Base-by-base conservation (phyloP, 108 stramenopile species). In the Cyclostephanos tholiformis region DNA sequence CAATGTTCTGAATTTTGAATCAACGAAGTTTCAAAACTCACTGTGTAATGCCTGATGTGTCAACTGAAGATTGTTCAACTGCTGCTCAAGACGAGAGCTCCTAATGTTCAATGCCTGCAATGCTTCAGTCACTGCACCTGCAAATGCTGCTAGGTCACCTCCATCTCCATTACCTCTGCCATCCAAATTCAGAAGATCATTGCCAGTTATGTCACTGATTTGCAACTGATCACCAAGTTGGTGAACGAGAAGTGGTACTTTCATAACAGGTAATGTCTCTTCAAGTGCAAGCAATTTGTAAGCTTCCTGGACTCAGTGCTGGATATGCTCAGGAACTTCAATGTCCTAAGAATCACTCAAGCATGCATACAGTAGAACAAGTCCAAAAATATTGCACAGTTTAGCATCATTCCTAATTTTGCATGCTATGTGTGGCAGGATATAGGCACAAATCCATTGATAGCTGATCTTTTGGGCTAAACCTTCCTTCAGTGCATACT, bases 291-390 rank as follows among this genome's bases (percentile, higher is more conserved):
- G 52, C 52, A 5, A 5, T 6, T 25, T 53, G 19, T 53, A 53
- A 25, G 52, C 52, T 25, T 6, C 25, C 25, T 25, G 52, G 25
- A 53, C 52, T 53, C 52, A 4, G 25, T 53, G 23, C 52, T n/a
- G 25, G 19, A 53, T 53, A 25, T 53, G 16, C 23, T 53, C 52
- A 4, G 25, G 52, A 22, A 53, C 52, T 53, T 25, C 25, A 19
- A 53, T 20, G 19, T 20, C 17, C 6, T 2, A 8, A 25, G 20
- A 22, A 2, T 53, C 25, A 25, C 52, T 53, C 52, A 25, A 2
- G 52, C 52, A 53, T 53, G 52, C 52, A 53, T 53, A 53, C 52
- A 53, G 7, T 25, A 53, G 25, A 53, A 4, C 23, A n/a, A 53
- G n/a, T 2, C 52, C 52, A 53, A 53, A 25, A 22, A 53, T 25